Conservation (phyloP, 192 early-diverging fungal genomes). For the Gaertneriomyces sp. region DNA sequence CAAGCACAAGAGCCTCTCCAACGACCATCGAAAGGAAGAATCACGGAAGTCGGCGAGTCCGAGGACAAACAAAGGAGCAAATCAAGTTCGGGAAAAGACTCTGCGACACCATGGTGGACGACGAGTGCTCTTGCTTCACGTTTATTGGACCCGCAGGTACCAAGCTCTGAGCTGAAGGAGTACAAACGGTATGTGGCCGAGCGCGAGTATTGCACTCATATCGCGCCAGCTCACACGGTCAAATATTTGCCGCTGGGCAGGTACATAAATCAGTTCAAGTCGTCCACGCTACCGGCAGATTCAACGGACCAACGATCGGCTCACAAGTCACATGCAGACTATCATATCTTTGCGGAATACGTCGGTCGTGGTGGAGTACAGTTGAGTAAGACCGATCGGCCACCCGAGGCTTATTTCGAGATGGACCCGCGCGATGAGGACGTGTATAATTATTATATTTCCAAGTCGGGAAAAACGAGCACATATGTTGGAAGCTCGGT, state of each 20-base stretch:
- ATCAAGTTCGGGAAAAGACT: slow-evolving; percentile 12
- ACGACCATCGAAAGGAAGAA: background rate
- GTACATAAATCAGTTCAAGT: slow-evolving; percentile 44
- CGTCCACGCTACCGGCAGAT: slow-evolving; percentile 17
- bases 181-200: slow-evolving; percentile 38
- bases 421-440: slow-evolving; percentile 31
- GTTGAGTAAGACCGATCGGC: background rate
- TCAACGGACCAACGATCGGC: slow-evolving; percentile 7
- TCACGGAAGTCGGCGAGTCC: background rate
- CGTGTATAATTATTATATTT: slow-evolving; percentile 32
- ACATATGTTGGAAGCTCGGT: slow-evolving; percentile 15
- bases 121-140: slow-evolving; percentile 44
- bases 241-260: slow-evolving; percentile 8
- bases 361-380: slow-evolving; percentile 9
- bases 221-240: background rate
- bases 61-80: background rate
- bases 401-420: background rate
- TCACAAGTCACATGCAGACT: slow-evolving; percentile 31
- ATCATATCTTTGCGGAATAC: slow-evolving; percentile 24
- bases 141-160: slow-evolving; percentile 49
- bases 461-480: slow-evolving; percentile 7
- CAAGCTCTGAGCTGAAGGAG: slow-evolving; percentile 45
- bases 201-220: too few species aligned
- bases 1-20: background rate
- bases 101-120: slow-evolving; percentile 45